These are phyloP conservation scores for Nigrograna mackinnonii DNA, from an alignment of 2,329 filamentous ascomycete species.

Conservation along the genomic window DNA sequence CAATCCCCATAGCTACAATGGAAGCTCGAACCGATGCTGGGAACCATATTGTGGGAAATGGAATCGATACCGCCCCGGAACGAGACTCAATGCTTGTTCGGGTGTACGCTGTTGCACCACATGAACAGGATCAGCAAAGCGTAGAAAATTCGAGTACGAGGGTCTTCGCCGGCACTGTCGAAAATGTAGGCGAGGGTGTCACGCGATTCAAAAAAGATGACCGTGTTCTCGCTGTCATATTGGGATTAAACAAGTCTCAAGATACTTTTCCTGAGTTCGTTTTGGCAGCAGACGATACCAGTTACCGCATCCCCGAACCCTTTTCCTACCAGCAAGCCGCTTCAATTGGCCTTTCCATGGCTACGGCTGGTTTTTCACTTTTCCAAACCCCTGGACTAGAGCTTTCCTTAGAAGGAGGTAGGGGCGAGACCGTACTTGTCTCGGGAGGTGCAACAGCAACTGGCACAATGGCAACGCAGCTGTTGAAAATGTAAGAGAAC, in stretches of 20 bases:
- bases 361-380: constrained; percentile 7
- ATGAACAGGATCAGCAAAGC: constrained; percentile 9
- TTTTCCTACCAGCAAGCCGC: constrained; percentile 18
- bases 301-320: constrained; percentile 24
- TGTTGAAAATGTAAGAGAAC: constrained; percentile 18
- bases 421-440: constrained; percentile 43
- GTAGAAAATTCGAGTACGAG: constrained; percentile 29
- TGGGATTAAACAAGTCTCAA: constrained; percentile 5
- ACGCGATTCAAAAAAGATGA: constrained; percentile 52
- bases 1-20: too few species aligned
- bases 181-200: constrained; percentile 51
- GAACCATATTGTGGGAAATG: too few species aligned
- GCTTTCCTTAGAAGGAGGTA: not conserved
- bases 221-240: constrained; percentile 35
- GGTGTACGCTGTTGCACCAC: constrained; percentile 8
- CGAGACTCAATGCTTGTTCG: constrained; percentile 9
- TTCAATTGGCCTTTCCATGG: constrained; percentile 3
- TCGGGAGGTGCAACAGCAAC: constrained; percentile 50
- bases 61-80: constrained; percentile 6
- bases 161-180: constrained; percentile 55
- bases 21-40: too few species aligned
- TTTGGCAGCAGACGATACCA: constrained; percentile 15
- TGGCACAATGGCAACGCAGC: constrained; percentile 50
- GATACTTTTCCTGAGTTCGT: constrained; percentile 38
- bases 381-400: constrained; percentile 5